A percentile compares a stretch with the other conserved stretches of the same genome.
These are phyloP conservation scores for Paramecium primaurelia DNA, from an alignment of 73 alveolate species.

Conservation along the genomic window DNA sequence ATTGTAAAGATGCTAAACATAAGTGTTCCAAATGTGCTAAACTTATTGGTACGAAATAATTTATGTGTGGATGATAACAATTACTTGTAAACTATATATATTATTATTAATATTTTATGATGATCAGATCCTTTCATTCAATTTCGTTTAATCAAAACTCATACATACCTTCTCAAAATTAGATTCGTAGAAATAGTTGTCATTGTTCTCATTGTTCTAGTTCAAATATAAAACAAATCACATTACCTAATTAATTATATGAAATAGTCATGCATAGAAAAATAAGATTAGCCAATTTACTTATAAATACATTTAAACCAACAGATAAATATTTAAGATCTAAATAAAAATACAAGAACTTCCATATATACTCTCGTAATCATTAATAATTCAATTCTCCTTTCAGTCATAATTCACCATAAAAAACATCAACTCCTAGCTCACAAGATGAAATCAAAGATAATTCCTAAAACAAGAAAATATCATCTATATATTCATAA, in stretches of 20 bases:
- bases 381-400: neutral
- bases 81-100: neutral
- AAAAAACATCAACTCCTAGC: neutral
- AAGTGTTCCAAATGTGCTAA: neutral
- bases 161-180: neutral
- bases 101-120: neutral
- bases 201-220: neutral
- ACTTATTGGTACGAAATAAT: slow-evolving; percentile 16
- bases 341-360: neutral
- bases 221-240: neutral
- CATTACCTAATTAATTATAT: neutral
- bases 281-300: neutral
- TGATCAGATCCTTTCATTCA: neutral
- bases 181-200: neutral
- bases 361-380: neutral
- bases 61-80: slow-evolving; percentile 3
- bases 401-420: neutral
- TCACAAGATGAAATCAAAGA: neutral
- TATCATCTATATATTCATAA: neutral
- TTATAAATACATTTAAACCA: neutral
- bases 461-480: neutral
- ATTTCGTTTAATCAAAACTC: neutral
- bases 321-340: neutral
- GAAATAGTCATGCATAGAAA: neutral
- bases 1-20: slow-evolving; percentile 36